phyloP scores from a whole-genome alignment of 352 stramenopile genomes.

The Phytophthora fragariaefolia region DNA sequence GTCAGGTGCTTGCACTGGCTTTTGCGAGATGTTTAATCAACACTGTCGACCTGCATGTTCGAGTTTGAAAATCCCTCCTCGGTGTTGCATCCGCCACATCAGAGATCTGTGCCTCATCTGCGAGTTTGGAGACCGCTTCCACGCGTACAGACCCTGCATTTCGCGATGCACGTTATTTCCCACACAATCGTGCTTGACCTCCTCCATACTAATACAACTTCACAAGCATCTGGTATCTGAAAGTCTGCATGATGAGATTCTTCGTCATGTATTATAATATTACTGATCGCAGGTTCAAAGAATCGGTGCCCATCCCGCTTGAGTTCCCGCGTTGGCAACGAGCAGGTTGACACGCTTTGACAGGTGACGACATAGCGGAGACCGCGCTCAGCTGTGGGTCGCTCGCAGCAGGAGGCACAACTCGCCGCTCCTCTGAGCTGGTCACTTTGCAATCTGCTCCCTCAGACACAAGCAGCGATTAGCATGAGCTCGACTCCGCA shows the following conservation, averaged over 20 bases:
- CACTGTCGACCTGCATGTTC: too few species aligned
- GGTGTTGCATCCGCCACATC: too few species aligned
- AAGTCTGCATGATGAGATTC: not conserved
- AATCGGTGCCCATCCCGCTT: conserved; percentile 5
- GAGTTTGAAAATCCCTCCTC: too few species aligned
- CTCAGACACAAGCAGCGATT: not conserved
- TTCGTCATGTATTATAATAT: not conserved
- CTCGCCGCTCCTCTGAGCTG: not conserved
- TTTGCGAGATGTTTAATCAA: too few species aligned
- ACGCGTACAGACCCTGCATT: too few species aligned
- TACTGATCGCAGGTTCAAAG: not conserved
- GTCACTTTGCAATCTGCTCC: conserved; percentile 29
- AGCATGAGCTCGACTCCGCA: conserved; percentile 31
- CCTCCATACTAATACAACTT: not conserved
- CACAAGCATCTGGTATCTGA: not conserved
- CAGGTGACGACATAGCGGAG: conserved; percentile 18
- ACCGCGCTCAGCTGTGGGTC: conserved; percentile 3
- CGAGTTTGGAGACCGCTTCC: too few species aligned
- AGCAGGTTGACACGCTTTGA: conserved; percentile 10
- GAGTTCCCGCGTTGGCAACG: conserved; percentile 1
- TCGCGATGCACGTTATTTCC: too few species aligned
- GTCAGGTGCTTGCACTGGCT: not conserved
- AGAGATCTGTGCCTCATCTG: too few species aligned
- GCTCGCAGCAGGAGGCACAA: not conserved
- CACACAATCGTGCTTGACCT: too few species aligned